Base-by-base conservation (phyloP, 2,329 filamentous ascomycete species). In the Botryotinia convoluta region DNA sequence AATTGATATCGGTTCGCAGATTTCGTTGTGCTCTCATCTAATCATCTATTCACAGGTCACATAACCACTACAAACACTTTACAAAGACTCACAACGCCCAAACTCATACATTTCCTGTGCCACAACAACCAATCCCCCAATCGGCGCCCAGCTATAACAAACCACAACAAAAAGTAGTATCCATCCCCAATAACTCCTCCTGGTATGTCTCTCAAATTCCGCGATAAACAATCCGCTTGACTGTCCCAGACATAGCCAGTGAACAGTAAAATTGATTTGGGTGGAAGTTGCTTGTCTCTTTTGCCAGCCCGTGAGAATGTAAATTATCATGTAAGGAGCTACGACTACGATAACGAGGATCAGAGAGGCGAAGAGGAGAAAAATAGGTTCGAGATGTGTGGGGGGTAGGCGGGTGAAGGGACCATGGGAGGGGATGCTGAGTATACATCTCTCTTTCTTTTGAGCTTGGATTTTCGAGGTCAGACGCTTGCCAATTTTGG, bases 41-140 rank as follows among this genome's bases (percentile, higher is more conserved):
- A n/a, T 54, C 12, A n/a, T 54, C 12, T 54, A n/a, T 54, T 54
- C 16, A 12, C 4, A 54, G 16, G 26, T n/a, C 12, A n/a, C 12
- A n/a, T 3, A 54, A n/a, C 12, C 2, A n/a, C 48, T n/a, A 6
- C 48, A 51, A 42, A 9, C 35, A 69, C 18, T 35, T 35, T 9
- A 69, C 10, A n/a, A 69, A 45, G 42, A 26, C 29, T 39, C 54
- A 39, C 54, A 68, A 60, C 39, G 26, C 6, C 29, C 42, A 62
- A 72, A 42, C 26, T 48, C 71, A 32, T 45, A 44, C 42, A 72
- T 69, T 29, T 72, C 32, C 26, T 72, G 42, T 5, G 54, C 29
- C 18, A 72, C 42, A 57, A 61, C 20, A 37, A 61, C n/a, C 39
- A 37, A 67, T 9, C 39, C 51, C 22, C 54, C 62, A 68, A 61